Conservation (phyloP, 2,329 filamentous ascomycete genomes). For the Phialophora tarda region DNA sequence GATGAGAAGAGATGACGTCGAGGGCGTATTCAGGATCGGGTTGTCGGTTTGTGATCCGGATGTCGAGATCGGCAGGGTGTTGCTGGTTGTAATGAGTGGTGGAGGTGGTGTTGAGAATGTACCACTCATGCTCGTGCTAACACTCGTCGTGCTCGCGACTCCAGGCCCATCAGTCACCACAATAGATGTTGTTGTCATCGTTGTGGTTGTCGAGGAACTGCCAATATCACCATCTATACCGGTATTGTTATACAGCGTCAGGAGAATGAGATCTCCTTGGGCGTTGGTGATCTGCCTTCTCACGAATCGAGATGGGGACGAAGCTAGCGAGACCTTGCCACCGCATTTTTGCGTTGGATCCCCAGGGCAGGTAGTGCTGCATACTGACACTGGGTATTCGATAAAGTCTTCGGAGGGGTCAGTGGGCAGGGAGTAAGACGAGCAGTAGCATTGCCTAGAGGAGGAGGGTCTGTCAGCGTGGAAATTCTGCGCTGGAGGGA, state of each 20-base stretch:
- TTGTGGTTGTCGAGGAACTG: conserved; percentile 7
- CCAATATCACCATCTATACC: background rate
- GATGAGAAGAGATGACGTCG: background rate
- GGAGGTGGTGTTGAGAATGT: conserved; percentile 2
- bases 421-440: conserved; percentile 10
- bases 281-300: conserved; percentile 23
- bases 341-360: conserved; percentile 32
- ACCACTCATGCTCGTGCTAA: background rate
- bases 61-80: background rate
- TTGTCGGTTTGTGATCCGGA: background rate
- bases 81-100: conserved; percentile 1
- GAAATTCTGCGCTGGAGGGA: background rate
- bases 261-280: conserved; percentile 22
- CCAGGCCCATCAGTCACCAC: background rate
- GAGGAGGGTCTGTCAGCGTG: background rate
- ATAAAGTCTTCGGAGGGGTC: conserved; percentile 19
- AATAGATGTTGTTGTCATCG: conserved; percentile 1
- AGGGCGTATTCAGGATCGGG: background rate
- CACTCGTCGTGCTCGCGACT: conserved; percentile 5
- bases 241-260: conserved; percentile 36
- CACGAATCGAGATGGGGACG: conserved; percentile 1
- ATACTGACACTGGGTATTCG: conserved; percentile 32
- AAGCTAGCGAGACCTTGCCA: conserved; percentile 16
- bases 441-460: conserved; percentile 31
- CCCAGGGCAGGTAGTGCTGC: conserved; percentile 34